phyloP scores from a whole-genome alignment of 768 basidiomycete species.

The Gloeostereum incarnatum region DNA sequence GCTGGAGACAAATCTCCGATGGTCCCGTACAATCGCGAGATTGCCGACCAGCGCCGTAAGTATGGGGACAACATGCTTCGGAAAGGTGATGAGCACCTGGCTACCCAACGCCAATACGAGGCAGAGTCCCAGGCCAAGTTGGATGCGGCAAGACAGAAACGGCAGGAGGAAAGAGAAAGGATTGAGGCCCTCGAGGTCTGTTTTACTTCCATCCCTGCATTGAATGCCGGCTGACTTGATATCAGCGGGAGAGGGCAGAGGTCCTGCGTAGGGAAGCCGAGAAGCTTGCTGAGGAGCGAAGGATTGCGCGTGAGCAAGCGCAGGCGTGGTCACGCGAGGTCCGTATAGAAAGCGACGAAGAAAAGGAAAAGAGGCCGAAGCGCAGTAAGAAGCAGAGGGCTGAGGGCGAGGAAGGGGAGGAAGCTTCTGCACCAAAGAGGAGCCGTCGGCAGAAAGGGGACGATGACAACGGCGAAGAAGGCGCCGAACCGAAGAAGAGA shows the following conservation, averaged over 20 bases:
- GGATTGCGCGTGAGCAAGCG: conserved; percentile 62
- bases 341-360: conserved; percentile 69
- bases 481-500: conserved; percentile 70
- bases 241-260: conserved; percentile 52
- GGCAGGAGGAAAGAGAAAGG: conserved; percentile 72
- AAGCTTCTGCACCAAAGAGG: too few relatives aligned
- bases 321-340: conserved; percentile 68
- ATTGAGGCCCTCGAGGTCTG: conserved; percentile 59
- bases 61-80: conserved; percentile 86
- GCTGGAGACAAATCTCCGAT: conserved; percentile 59
- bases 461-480: too few relatives aligned
- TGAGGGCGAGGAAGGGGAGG: conserved; percentile 46
- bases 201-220: conserved; percentile 5
- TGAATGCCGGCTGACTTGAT: conserved; percentile 1
- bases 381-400: conserved; percentile 46
- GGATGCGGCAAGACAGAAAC: conserved; percentile 64
- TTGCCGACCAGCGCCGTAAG: conserved; percentile 82
- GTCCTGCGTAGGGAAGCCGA: conserved; percentile 63
- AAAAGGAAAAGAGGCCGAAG: conserved; percentile 57
- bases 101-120: conserved; percentile 64
- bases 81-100: conserved; percentile 72
- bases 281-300: conserved; percentile 72
- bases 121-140: conserved; percentile 61
- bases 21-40: conserved; percentile 78
- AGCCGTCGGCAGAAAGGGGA: too few relatives aligned